Conservation (phyloP, 495 filamentous ascomycete genomes). For the Penicillium coffeae region DNA sequence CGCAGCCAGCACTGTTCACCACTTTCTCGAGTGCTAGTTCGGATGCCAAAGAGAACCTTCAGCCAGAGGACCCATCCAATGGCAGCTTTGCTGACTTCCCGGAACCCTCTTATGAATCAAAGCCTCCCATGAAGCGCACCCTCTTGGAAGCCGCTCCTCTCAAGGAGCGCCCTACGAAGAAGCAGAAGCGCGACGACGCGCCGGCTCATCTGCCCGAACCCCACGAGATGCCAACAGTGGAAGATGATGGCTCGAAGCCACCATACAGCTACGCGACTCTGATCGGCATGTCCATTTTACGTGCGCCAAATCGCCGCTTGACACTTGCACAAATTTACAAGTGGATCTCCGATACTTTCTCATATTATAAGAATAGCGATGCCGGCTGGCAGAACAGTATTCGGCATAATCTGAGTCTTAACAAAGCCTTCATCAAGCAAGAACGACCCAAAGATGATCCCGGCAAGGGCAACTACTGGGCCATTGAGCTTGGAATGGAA, state of each 20-base stretch:
- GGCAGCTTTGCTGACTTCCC: constrained; percentile 52
- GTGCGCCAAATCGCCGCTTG: constrained; percentile 75
- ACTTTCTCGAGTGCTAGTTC: constrained; percentile 53
- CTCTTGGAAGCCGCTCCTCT: constrained; percentile 72
- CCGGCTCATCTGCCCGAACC: constrained; percentile 58
- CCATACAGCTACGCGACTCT: constrained; percentile 89
- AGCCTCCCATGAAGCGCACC: constrained; percentile 59
- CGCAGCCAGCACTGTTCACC: constrained; percentile 62
- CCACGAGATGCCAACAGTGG: constrained; percentile 70
- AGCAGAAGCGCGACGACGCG: constrained; percentile 49
- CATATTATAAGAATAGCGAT: constrained; percentile 77
- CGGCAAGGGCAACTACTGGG: constrained; percentile 98
- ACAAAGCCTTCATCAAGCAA: constrained; percentile 95
- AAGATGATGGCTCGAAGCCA: constrained; percentile 88
- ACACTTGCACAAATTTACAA: constrained; percentile 98
- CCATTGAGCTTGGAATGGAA: constrained; percentile 84
- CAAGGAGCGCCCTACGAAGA: constrained; percentile 68
- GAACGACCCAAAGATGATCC: constrained; percentile 96
- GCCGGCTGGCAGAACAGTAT: constrained; percentile 99
- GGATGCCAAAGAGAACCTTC: constrained; percentile 63
- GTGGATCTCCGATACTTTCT: constrained; percentile 94
- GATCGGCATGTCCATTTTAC: constrained; percentile 94
- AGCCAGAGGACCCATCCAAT: constrained; percentile 41
- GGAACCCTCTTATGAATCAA: constrained; percentile 55
- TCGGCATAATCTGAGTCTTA: constrained; percentile 94